Base-by-base conservation (phyloP, 2,329 filamentous ascomycete genomes). In the Colletotrichum sp. region DNA sequence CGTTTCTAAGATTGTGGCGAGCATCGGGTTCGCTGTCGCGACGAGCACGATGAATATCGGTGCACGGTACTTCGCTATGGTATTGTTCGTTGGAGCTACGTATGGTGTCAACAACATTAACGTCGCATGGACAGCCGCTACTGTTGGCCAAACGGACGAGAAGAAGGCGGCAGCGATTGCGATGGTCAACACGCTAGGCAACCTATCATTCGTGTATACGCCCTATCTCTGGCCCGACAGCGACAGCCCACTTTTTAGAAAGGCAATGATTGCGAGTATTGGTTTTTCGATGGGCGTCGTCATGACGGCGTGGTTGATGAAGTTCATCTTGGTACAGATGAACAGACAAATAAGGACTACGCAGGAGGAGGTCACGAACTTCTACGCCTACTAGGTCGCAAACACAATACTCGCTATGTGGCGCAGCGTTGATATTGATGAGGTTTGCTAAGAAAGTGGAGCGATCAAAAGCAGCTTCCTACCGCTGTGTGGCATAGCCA, bases 131-230 rank as follows among this genome's bases (percentile, higher is more conserved):
- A 82, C 83, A 0, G 80, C 83, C 0, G 80, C 80, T 1, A 84
- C 83, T 0, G 82, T 86, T n/a, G 86, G 86, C 1, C 87, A 88
- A 75, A 87, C 86, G 0, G 83, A 86, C 4, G 87, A 88, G 78
- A 88, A 88, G 79, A 88, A 87, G 76, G 86, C 87, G 0, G 84
- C 84, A 5, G 82, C 85, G 1, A 81, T 88, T 6, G 85, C 85
- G 8, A 78, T 76, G 71, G 52, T 34, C 30, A 79, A 75, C 16
- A 74, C 73, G 1, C 61, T 77, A 15, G 76, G 69, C 28, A 78
- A 77, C 66, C 27, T 71, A 5, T 48, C 70, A 22, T 73, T 64
- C 18, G 69, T 79, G 1, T 78, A 77, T 58, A 78, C 77, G 3
- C 77, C 73, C 1, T 78, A 77, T 69, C 34, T 77, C 3, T 78